Evolutionary conservation across 768 basidiomycete genomes (phyloP).

Genomic region (Termitomyces sp.): DNA sequence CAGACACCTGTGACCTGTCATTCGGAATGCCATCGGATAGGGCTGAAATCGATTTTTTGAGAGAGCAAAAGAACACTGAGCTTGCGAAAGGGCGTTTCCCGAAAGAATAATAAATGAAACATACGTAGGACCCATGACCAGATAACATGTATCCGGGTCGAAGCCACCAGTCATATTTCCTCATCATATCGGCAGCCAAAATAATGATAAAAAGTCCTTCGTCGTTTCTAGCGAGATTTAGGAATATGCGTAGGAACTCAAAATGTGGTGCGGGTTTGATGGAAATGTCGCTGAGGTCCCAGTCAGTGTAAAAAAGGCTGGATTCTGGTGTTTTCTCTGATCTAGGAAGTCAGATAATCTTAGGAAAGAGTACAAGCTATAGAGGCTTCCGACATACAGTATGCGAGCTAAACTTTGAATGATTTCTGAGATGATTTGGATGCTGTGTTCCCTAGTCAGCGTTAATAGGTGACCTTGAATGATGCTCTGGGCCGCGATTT

Average conservation of each 20-base stretch:
- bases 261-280: not conserved
- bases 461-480: constrained; percentile 1
- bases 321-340: not conserved
- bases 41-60: too few relatives aligned
- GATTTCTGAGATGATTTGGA: constrained; percentile 5
- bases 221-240: not conserved
- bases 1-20: too few relatives aligned
- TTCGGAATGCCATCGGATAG: too few relatives aligned
- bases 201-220: not conserved
- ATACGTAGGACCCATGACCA: too few relatives aligned
- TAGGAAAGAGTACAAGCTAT: too few relatives aligned
- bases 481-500: not conserved
- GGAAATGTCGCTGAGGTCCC: not conserved
- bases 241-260: constrained; percentile 1
- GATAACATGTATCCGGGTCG: too few relatives aligned
- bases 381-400: not conserved
- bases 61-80: too few relatives aligned
- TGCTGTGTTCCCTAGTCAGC: not conserved
- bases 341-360: not conserved
- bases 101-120: too few relatives aligned
- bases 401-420: not conserved
- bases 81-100: too few relatives aligned
- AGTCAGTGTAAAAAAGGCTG: not conserved
- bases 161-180: too few relatives aligned
- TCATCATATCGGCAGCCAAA: constrained; percentile 7